Evolutionary conservation across 345 rosid genomes (phyloP), one percentile per base, ranked within the genome.

Genomic region (Alliaria petiolata): DNA sequence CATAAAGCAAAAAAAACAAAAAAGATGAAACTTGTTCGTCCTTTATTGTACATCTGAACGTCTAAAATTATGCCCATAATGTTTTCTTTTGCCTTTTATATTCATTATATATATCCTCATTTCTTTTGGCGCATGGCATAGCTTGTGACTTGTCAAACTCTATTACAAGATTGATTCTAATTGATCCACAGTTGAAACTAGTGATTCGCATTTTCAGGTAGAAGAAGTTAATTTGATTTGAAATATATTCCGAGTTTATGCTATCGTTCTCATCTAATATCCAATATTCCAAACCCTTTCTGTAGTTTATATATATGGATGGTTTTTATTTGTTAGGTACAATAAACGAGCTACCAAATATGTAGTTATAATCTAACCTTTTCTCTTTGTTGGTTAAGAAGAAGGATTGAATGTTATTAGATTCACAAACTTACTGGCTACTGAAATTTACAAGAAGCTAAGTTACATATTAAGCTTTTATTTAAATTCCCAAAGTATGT

Each of bases 11-110:
- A 25, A 58, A n/a, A n/a, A n/a, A n/a, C n/a, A n/a, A n/a, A n/a
- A 61, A 59, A 50, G 69, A 75, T 53, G 69, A 75, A 62, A 75
- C 45, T 69, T 75, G 79, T 75, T 75, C 59, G 68, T 75, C 79
- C 79, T 75, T 75, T 75, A 75, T 69, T 75, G 75, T 75, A 69
- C 79, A 75, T 75, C 58, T 35, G 13, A 35, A 56, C 36, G 53
- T 47, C 52, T 56, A 36, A 52, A 73, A 44, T 62, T 69, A 75
- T 75, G 70, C 79, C 42, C 65, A 62, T 62, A 69, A 62, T 69
- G 78, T 62, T 69, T 53, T 53, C 74, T 73, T 73, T 65, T 46
- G 19, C 47, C 74, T 68, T 75, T 68, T 68, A 53, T 67, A 62
- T 75, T 49, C 64, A 60, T 44, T 61, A 62, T 62, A 67, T 65